Conservation (phyloP, 2,329 filamentous ascomycete species). For the Thielaviopsis euricoi region DNA sequence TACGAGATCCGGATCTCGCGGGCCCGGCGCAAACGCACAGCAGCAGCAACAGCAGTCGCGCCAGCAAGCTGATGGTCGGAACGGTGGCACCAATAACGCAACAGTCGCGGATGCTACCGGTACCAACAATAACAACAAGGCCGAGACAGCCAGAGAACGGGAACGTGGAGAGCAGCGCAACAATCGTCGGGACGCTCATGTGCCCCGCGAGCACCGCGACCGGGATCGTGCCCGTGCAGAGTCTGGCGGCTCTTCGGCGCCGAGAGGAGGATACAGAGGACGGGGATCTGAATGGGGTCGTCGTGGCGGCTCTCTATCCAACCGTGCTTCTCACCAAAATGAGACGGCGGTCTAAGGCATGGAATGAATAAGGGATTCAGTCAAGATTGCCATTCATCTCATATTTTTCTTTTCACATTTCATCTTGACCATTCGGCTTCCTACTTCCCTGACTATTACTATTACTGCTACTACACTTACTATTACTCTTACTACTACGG, state of each 20-base stretch:
- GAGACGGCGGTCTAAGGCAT: neutral
- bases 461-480: neutral
- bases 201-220: neutral
- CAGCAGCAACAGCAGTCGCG: neutral
- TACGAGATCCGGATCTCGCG: neutral
- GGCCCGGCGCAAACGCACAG: neutral
- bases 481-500: neutral
- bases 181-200: neutral
- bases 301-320: slow-evolving; percentile 1
- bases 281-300: slow-evolving; percentile 8
- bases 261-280: slow-evolving; percentile 7
- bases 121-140: neutral
- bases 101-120: neutral
- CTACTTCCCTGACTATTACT: neutral
- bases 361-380: neutral
- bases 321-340: neutral
- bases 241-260: neutral
- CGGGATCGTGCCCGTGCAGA: neutral
- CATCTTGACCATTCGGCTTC: neutral
- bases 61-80: neutral
- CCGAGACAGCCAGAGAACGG: neutral
- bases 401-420: neutral
- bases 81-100: neutral
- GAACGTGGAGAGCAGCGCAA: neutral
- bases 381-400: too few relatives aligned